These are phyloP conservation scores for Phytophthora colocasiae DNA, from an alignment of 352 stramenopile species.

Conservation along the genomic window DNA sequence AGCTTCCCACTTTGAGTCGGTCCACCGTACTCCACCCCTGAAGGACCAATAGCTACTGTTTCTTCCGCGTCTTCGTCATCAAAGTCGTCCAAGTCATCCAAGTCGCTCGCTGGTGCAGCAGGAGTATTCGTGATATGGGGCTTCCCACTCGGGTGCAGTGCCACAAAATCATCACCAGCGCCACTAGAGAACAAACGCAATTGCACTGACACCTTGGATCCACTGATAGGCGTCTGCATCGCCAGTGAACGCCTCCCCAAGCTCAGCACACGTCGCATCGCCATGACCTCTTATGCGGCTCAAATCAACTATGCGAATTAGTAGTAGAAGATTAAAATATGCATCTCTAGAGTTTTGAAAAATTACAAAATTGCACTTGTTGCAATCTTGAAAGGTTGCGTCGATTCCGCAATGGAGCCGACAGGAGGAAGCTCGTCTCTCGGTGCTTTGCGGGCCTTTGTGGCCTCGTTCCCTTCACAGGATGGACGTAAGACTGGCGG, in stretches of 20 bases:
- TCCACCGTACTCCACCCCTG: constrained; percentile 93
- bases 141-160: constrained; percentile 31
- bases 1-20: constrained; percentile 93
- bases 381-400: constrained; percentile 30
- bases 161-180: constrained; percentile 48
- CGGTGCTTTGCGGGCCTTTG: constrained; percentile 43
- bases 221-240: not conserved
- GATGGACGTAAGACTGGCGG: constrained; percentile 19
- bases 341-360: not conserved
- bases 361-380: too few species aligned
- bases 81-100: constrained; percentile 25
- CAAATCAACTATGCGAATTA: not conserved
- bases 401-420: constrained; percentile 18
- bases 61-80: constrained; percentile 94
- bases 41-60: constrained; percentile 93
- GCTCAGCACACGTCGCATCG: constrained; percentile 19
- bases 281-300: constrained; percentile 22
- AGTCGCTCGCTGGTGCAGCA: constrained; percentile 11
- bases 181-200: constrained; percentile 40
- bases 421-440: constrained; percentile 12
- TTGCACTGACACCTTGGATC: constrained; percentile 3
- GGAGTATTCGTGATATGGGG: constrained; percentile 33
- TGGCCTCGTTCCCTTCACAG: constrained; percentile 23
- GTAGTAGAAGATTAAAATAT: not conserved
- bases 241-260: constrained; percentile 4